A percentile compares a stretch with the other conserved stretches of the same genome.
Evolutionary conservation across 495 filamentous ascomycete species (phyloP).

Genomic region (Opeltia flavorubescens): DNA sequence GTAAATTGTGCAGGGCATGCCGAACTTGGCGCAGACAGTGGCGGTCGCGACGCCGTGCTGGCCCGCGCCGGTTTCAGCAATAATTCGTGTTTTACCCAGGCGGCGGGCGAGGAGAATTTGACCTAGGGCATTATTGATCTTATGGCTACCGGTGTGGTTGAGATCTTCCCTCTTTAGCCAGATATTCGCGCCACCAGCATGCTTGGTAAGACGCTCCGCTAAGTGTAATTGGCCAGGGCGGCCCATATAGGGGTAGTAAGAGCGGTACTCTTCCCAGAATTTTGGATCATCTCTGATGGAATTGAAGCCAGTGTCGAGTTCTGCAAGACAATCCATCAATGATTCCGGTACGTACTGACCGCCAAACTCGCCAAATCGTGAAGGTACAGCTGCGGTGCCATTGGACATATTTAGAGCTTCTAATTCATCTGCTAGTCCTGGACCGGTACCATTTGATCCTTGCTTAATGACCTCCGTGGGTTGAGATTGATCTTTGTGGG

Average conservation of each 20-base stretch:
- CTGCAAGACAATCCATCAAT: conserved; percentile 86
- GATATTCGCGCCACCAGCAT: conserved; percentile 83
- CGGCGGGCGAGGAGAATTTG: conserved; percentile 71
- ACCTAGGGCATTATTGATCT: conserved; percentile 94
- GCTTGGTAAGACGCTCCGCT: conserved; percentile 73
- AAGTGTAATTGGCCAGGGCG: conserved; percentile 82
- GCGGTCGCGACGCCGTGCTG: conserved; percentile 94
- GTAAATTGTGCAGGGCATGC: conserved; percentile 88
- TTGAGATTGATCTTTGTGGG: conserved; percentile 25
- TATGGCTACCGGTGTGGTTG: conserved; percentile 78
- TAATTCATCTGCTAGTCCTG: conserved; percentile 57
- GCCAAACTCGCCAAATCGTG: conserved; percentile 91
- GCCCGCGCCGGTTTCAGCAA: conserved; percentile 91
- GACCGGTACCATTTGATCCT: conserved; percentile 37
- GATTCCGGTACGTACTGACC: conserved; percentile 98
- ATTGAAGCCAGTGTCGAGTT: conserved; percentile 88
- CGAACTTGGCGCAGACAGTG: conserved; percentile 92
- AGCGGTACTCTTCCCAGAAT: conserved; percentile 96
- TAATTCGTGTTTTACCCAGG: conserved; percentile 84
- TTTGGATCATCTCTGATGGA: conserved; percentile 66
- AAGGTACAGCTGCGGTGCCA: conserved; percentile 46
- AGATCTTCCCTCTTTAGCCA: conserved; percentile 93
- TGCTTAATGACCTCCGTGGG: conserved; percentile 52
- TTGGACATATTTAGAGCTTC: conserved; percentile 49
- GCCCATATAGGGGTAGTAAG: conserved; percentile 97